Conservation (phyloP, 2,329 filamentous ascomycete species). For the Colletotrichum falcatum region DNA sequence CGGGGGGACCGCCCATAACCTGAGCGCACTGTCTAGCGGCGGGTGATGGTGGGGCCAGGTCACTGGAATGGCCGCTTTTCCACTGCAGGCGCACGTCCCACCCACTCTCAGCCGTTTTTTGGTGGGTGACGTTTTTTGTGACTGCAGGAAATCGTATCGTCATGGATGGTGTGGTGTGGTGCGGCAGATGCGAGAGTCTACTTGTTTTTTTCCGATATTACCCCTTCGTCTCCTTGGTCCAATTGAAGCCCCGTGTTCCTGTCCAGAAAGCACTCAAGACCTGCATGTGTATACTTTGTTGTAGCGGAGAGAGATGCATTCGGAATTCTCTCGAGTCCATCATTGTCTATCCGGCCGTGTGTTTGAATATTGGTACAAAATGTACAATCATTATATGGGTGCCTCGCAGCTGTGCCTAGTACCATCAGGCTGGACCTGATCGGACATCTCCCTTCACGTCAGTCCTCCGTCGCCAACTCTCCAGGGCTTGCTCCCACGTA, state of each 20-base stretch:
- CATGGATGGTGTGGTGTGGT: not conserved
- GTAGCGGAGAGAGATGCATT: not conserved
- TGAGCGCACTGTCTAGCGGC: not conserved
- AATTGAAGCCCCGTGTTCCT: too few species aligned
- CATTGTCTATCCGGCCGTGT: conserved; percentile 19
- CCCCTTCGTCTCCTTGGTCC: not conserved
- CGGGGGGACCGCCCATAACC: not conserved
- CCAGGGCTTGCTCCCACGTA: conserved; percentile 74
- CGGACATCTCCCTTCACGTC: conserved; percentile 16
- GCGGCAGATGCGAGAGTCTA: not conserved
- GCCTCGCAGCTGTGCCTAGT: not conserved
- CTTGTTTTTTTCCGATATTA: not conserved
- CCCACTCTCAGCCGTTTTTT: not conserved
- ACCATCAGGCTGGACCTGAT: not conserved
- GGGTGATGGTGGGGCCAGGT: conserved; percentile 10
- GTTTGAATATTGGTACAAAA: conserved; percentile 33
- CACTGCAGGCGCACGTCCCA: conserved; percentile 11
- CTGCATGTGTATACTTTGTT: not conserved
- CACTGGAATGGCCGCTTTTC: conserved; percentile 5
- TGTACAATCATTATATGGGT: not conserved
- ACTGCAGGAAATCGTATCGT: not conserved
- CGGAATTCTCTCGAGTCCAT: not conserved
- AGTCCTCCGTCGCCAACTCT: conserved; percentile 62
- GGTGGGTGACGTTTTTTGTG: not conserved
- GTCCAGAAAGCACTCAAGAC: not conserved